Base-by-base conservation (phyloP, 2,329 filamentous ascomycete genomes). In the Fusarium acutatum region DNA sequence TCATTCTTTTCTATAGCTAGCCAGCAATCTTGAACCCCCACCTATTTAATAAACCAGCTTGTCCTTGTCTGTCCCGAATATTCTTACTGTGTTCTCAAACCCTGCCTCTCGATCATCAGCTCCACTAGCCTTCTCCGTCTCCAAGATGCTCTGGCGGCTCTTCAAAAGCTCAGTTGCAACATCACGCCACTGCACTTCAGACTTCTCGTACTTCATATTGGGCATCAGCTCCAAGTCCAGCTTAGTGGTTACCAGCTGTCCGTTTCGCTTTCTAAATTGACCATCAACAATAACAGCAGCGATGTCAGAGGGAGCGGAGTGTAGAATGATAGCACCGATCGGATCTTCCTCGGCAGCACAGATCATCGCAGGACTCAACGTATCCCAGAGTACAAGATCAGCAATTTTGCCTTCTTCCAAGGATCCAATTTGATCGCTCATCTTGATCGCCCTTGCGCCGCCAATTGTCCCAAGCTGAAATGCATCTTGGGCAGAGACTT, bases 201-300 rank as follows among this genome's bases (percentile, higher is more conserved):
- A 1, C 20, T 28, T 56, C 3, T 63, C 30, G 2, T 15, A 20
- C 24, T 50, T 18, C 26, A 68, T 8, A 8, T 44, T 18, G 2
- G 56, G 41, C 0, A 37, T 20, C 1, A 69, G 3, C 1, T 8
- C 6, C 2, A 63, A 14, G 9, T 68, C 32, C 1, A 68, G 24
- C 20, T 69, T 50, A 9, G 38, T 32, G 0, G 32, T 4, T 26
- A 3, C 14, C 7, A 68, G 15, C 1, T 22, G 14, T 1, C 65
- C 49, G 20, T 44, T 28, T 4, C 65, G 56, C n/a, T 68, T 68
- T 24, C 35, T 69, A 20, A 69, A 68, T 14, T 69, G 41, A 0
- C 65, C 65, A 37, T 69, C 49, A 3, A 69, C 64, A 14, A 68
- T 63, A 6, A 68, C 64, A 3, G 64, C 35, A 1, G 69, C 41